Evolutionary conservation across 495 filamentous ascomycete genomes (phyloP).

Genomic region (Neurospora tetrasperma): DNA sequence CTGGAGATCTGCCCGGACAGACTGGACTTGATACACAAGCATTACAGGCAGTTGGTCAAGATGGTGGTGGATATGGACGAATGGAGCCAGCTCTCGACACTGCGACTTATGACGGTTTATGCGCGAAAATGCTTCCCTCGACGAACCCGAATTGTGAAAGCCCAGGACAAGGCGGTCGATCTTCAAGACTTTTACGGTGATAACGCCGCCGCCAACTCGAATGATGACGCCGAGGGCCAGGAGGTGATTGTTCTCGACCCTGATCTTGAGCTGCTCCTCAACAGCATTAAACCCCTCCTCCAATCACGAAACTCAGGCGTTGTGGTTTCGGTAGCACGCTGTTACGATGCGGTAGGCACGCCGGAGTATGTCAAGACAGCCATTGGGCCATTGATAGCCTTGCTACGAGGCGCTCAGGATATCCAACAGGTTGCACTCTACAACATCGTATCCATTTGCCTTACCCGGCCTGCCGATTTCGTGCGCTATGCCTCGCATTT

Average conservation of each 20-base stretch:
- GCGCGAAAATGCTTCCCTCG: conserved; percentile 81
- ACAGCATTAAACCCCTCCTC: conserved; percentile 68
- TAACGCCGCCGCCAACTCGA: conserved; percentile 26
- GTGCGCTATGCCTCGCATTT: conserved; percentile 80
- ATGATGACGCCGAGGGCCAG: conserved; percentile 33
- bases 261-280: conserved; percentile 75
- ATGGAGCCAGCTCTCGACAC: conserved; percentile 80
- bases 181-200: conserved; percentile 69
- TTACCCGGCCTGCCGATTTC: conserved; percentile 63
- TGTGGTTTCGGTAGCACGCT: conserved; percentile 75
- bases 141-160: conserved; percentile 44
- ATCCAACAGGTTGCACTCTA: conserved; percentile 81
- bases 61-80: conserved; percentile 99
- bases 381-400: conserved; percentile 73
- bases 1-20: conserved; percentile 79
- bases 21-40: conserved; percentile 79
- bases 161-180: conserved; percentile 26
- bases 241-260: conserved; percentile 58
- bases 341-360: conserved; percentile 74
- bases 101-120: conserved; percentile 74
- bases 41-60: conserved; percentile 72
- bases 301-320: conserved; percentile 90
- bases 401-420: conserved; percentile 74
- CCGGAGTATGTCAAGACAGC: conserved; percentile 57
- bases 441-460: conserved; percentile 84